Evolutionary conservation across 1,284 basidiomycete genomes (phyloP), one percentile per base, ranked within the genome.

Genomic region (Exobasidium rhododendri): DNA sequence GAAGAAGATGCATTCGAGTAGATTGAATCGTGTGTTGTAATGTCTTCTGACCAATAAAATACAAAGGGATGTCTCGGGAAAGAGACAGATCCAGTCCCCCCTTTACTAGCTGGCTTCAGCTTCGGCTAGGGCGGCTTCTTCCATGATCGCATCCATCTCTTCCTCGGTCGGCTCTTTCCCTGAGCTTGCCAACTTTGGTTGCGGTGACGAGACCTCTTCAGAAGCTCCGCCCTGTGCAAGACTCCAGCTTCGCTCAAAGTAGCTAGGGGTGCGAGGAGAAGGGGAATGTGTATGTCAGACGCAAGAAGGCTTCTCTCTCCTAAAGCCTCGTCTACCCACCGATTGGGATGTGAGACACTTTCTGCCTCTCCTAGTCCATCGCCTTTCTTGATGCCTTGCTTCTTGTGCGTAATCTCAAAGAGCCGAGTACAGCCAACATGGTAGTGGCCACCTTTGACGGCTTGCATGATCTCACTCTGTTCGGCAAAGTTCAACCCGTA

Each of bases 351-450:
- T 30, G 87, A 89, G 30, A 97, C 91, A 66, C 87, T 91, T 79
- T 97, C 94, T 0, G 91, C 91, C 11, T 84, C 85, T 3, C 92
- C 91, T 52, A 96, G 75, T 0, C 94, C 94, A 30, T 94, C 90
- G 2, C 93, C 93, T 80, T 91, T 93, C 81, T 86, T 88, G 61
- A 96, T 86, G 5, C 88, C 89, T 64, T 83, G 82, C 47, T 82
- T 72, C 44, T 65, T 64, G 80, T 98, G 94, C 22, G 93, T 96
- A 51, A 97, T 85, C 83, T 98, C 96, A 81, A 94, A 98, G 35
- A 98, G 90, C 17, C 94, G 85, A 20, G 96, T 98, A 82, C 96
- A 99, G 3, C 94, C 96, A 52, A 98, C 88, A 79, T 99, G 94
- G 80, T 89, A 97, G 79, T 96, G 92, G 2, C 85, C 83, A 14